Evolutionary conservation across 371 early-diverging fungal species (phyloP), one percentile per base, ranked within the genome.

Genomic region (Mortierella sp.): DNA sequence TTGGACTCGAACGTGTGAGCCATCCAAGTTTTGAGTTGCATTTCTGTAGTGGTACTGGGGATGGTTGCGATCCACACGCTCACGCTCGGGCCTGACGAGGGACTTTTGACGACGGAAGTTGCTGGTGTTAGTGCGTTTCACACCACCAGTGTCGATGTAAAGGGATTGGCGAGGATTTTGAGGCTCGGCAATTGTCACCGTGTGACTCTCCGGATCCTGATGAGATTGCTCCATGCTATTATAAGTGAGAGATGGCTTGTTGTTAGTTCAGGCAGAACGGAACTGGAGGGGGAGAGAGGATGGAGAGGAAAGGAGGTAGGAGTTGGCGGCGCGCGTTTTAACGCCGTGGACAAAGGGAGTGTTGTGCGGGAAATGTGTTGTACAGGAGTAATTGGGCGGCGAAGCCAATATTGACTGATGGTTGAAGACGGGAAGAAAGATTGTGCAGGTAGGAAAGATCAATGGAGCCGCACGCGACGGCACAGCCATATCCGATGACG

Each of bases 81-180:
- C 89, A 50, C 91, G 83, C 67, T 90, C 92, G 34, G 92, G 90
- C 45, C 91, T 83, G 42, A 90, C 87, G 31, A 91, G 85, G 26
- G 91, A 90, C 68, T 87, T 89, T 63, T 83, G 84, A 46, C 89
- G 83, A 23, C 66, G 65, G 23, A 76, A 69, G 26, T 65, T 34
- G 34, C 7, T 70, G 12, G 66, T 34, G 26, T 58, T 9, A 73
- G 76, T 21, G 31, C 64, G 71, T 16, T 48, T 54, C 34, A 34
- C 10, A 10, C 34, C 10, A 13, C 13, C 58, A 54, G 70, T 60
- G 54, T 67, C 78, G 53, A 67, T 54, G 23, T 54, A 31, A 18
- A 61, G 65, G 28, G 78, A 70, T 57, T 60, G 73, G 31, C 71
- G 80, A 55, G 64, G 65, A 18, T 28, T 59, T 27, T 58, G 63